Evolutionary conservation across 306 rosid species (phyloP).

Genomic region (Medicago arabica): DNA sequence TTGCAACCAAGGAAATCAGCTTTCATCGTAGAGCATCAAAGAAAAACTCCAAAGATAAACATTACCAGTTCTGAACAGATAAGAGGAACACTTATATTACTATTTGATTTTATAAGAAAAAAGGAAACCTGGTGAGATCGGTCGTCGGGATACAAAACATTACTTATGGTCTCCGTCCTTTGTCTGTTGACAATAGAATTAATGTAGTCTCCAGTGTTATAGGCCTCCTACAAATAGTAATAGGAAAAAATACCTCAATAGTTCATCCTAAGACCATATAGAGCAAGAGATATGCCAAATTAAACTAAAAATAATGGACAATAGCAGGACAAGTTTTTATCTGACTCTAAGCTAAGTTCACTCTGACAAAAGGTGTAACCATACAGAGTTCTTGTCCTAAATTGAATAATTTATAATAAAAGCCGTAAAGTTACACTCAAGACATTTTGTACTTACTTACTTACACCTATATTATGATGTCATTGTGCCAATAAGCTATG

Average conservation of each 20-base stretch:
- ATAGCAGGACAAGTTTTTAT: slow-evolving; percentile 28
- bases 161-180: slow-evolving; percentile 75
- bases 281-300: slow-evolving; percentile 29
- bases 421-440: not conserved
- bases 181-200: slow-evolving; percentile 72
- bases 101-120: not conserved
- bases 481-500: slow-evolving; percentile 6
- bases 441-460: slow-evolving; percentile 7
- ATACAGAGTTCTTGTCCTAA: slow-evolving; percentile 15
- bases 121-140: slow-evolving; percentile 70
- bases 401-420: slow-evolving; percentile 28
- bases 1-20: slow-evolving; percentile 9
- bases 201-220: slow-evolving; percentile 80
- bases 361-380: slow-evolving; percentile 21
- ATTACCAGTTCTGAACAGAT: slow-evolving; percentile 34
- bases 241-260: slow-evolving; percentile 23
- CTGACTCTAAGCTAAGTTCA: slow-evolving; percentile 27
- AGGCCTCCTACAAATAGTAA: slow-evolving; percentile 62
- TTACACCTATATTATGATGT: slow-evolving; percentile 32
- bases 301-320: slow-evolving; percentile 34
- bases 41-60: slow-evolving; percentile 27
- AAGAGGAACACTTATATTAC: slow-evolving; percentile 26
- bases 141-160: slow-evolving; percentile 79
- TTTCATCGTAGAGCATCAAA: slow-evolving; percentile 11
- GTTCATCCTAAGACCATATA: slow-evolving; percentile 34